Percentiles rank a stretch among this genome's conserved stretches.
Evolutionary conservation across 73 alveolate species (phyloP).

Genomic region (Effrenium voratum): DNA sequence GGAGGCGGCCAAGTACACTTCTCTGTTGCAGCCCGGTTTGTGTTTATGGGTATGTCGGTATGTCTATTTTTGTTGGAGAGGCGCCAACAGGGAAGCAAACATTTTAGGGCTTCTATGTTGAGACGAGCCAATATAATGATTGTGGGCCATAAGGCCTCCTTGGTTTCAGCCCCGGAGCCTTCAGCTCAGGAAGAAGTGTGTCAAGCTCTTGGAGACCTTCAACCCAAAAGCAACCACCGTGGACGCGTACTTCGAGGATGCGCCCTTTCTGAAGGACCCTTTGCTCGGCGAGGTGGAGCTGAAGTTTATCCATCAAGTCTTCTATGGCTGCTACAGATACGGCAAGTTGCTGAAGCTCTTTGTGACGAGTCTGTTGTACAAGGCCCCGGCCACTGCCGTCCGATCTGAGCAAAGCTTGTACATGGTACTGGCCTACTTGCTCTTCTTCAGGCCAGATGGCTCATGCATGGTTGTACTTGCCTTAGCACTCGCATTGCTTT

Average conservation of each 20-base stretch:
- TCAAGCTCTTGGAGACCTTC: conserved; percentile 75
- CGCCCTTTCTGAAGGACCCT: conserved; percentile 33
- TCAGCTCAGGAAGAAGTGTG: conserved; percentile 47
- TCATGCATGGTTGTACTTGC: neutral
- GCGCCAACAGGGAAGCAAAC: too few species aligned
- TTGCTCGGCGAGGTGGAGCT: conserved; percentile 85
- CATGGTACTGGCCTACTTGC: conserved; percentile 78
- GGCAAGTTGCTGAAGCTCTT: conserved; percentile 80
- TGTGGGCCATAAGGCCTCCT: too few species aligned
- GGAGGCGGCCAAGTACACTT: too few species aligned
- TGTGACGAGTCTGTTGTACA: conserved; percentile 65
- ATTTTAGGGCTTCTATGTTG: too few species aligned
- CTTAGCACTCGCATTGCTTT: neutral
- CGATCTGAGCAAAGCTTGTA: conserved; percentile 78
- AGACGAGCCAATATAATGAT: too few species aligned
- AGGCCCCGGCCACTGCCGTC: conserved; percentile 61
- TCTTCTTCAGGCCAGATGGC: conserved; percentile 58
- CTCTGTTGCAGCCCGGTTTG: too few species aligned
- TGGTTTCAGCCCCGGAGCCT: too few species aligned
- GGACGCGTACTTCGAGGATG: conserved; percentile 83
- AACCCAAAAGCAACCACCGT: conserved; percentile 61
- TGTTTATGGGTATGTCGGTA: too few species aligned
- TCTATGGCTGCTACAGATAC: conserved; percentile 92
- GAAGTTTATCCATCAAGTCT: conserved; percentile 69
- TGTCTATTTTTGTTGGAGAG: too few species aligned